A percentile compares a stretch with the other conserved stretches of the same genome.
These are phyloP conservation scores for Tillandsia leiboldiana DNA, from an alignment of 176 grass and related monocot genomes.

Conservation along the genomic window DNA sequence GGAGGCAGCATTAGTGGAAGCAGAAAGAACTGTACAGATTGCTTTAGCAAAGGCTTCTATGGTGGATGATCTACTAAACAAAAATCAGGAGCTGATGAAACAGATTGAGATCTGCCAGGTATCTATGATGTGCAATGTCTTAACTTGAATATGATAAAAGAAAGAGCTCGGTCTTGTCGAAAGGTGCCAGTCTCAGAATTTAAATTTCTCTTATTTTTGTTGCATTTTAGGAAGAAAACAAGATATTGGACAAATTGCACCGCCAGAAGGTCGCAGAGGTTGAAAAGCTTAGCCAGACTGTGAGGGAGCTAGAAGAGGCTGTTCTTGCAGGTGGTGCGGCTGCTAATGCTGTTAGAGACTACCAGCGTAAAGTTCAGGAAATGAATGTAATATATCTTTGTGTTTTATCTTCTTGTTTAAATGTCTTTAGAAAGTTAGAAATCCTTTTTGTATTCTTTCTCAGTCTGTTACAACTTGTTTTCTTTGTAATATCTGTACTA, in stretches of 20 bases:
- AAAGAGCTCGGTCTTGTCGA: constrained; percentile 5
- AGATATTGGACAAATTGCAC: constrained; percentile 88
- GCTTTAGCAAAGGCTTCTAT: constrained; percentile 91
- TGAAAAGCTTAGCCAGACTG: constrained; percentile 89
- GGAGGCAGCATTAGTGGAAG: constrained; percentile 83
- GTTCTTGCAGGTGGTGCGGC: constrained; percentile 87
- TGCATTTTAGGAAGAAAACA: constrained; percentile 79
- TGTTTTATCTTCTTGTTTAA: neutral
- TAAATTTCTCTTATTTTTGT: neutral
- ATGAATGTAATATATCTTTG: constrained; percentile 61
- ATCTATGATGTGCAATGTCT: constrained; percentile 1
- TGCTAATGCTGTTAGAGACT: constrained; percentile 97
- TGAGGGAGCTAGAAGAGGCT: constrained; percentile 89
- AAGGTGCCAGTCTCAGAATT: constrained; percentile 10
- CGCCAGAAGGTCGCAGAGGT: constrained; percentile 88
- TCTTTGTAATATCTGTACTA: constrained; percentile 14
- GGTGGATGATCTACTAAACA: constrained; percentile 98
- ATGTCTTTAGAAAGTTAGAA: too few relatives aligned
- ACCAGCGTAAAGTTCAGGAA: constrained; percentile 90
- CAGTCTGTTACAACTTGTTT: neutral
- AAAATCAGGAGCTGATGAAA: constrained; percentile 96
- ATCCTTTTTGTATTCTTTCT: neutral
- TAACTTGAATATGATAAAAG: constrained; percentile 3
- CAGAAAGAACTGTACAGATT: constrained; percentile 82
- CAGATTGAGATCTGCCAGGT: constrained; percentile 98